Percentiles rank a stretch among this genome's conserved stretches.
Conservation (phyloP, 1,139 yeast genomes). For the Ashbya aceris region DNA sequence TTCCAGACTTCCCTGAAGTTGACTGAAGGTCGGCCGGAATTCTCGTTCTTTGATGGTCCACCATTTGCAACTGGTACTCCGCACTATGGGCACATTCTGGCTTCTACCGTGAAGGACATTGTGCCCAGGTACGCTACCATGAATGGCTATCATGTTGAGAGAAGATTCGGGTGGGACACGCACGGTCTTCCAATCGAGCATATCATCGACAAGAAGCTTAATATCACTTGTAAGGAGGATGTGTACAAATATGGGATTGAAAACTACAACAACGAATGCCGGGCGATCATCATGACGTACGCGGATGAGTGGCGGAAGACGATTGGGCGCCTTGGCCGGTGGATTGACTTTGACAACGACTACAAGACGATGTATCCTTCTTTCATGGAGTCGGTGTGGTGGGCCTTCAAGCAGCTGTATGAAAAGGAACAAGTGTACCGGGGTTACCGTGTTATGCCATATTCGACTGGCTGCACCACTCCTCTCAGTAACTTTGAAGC, state of each 20-base stretch:
- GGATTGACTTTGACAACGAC: slow-evolving; percentile 99
- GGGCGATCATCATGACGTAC: slow-evolving; percentile 94
- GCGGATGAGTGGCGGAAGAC: slow-evolving; percentile 92
- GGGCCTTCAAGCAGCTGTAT: slow-evolving; percentile 89
- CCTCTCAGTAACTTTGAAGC: slow-evolving; percentile 97
- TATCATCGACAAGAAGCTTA: slow-evolving; percentile 94
- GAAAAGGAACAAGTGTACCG: slow-evolving; percentile 83
- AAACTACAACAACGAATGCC: slow-evolving; percentile 88
- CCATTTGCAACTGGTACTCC: slow-evolving; percentile 99
- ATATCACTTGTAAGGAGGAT: slow-evolving; percentile 87
- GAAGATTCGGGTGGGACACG: slow-evolving; percentile 99
- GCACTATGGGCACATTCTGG: slow-evolving; percentile 94
- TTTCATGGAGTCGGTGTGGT: slow-evolving; percentile 98
- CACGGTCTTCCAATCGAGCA: slow-evolving; percentile 98
- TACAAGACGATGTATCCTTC: slow-evolving; percentile 93
- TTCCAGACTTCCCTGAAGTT: slow-evolving; percentile 79
- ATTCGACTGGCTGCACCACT: slow-evolving; percentile 93
- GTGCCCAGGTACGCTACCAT: slow-evolving; percentile 96
- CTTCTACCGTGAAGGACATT: slow-evolving; percentile 93
- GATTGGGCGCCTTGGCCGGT: slow-evolving; percentile 89
- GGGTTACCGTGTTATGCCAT: slow-evolving; percentile 97
- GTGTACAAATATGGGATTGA: slow-evolving; percentile 90
- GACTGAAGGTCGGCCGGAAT: slow-evolving; percentile 77
- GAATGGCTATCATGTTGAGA: slow-evolving; percentile 93
- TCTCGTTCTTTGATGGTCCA: slow-evolving; percentile 96